phyloP scores from a whole-genome alignment of 2,329 filamentous ascomycete species.

The Exophiala sideris region DNA sequence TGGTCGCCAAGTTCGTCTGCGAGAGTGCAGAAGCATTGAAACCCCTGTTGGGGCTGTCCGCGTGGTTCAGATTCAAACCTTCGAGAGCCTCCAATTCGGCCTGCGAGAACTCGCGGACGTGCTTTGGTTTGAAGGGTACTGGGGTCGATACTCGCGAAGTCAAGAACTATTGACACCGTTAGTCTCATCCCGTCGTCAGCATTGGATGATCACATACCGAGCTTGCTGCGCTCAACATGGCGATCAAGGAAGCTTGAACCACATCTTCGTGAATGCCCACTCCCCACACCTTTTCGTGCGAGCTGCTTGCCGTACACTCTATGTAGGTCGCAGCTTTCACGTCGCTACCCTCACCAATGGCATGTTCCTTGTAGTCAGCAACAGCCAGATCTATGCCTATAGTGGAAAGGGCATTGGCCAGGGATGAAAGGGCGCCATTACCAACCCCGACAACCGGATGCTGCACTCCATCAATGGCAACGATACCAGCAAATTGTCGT shows the following conservation, averaged over 20 bases:
- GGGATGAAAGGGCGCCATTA: conserved; percentile 84
- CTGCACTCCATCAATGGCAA: conserved; percentile 77
- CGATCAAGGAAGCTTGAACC: conserved; percentile 82
- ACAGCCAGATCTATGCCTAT: conserved; percentile 87
- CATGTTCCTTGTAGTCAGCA: conserved; percentile 93
- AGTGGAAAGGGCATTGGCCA: conserved; percentile 74
- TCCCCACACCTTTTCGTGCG: conserved; percentile 74
- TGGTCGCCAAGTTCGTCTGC: conserved; percentile 30
- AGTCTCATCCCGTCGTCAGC: conserved; percentile 8
- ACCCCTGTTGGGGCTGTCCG: conserved; percentile 19
- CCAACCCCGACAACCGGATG: conserved; percentile 75
- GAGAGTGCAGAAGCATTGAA: conserved; percentile 24
- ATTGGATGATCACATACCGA: conserved; percentile 62
- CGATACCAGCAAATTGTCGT: conserved; percentile 79
- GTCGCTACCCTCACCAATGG: conserved; percentile 74
- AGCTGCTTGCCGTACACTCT: conserved; percentile 71
- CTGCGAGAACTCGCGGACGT: conserved; percentile 50
- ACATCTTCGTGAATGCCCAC: conserved; percentile 91
- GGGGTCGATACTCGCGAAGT: conserved; percentile 67
- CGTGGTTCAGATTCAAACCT: conserved; percentile 32
- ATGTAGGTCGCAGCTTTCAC: conserved; percentile 96
- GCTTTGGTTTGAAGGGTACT: conserved; percentile 58
- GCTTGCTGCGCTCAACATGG: conserved; percentile 77
- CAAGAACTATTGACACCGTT: conserved; percentile 58
- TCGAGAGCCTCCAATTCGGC: conserved; percentile 45